Evolutionary conservation across 2,329 filamentous ascomycete genomes (phyloP), one percentile per base, ranked within the genome.

Genomic region (Tolypocladium guangdongense): DNA sequence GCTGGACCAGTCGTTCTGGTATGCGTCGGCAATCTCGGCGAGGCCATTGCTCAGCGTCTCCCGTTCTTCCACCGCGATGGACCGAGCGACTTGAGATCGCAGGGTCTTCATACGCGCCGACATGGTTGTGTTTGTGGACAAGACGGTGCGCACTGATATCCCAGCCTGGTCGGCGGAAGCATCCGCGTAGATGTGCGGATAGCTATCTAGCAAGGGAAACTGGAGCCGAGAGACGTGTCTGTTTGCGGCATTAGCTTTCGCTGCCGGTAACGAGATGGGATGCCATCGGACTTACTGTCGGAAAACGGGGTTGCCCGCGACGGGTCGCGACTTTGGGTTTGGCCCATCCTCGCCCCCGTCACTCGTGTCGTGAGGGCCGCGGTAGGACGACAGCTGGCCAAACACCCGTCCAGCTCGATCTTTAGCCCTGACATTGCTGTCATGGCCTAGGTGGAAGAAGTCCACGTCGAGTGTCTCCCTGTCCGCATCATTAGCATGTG

Each of bases 1-100:
- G 62, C 86, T 90, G 14, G 83, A 84, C 88, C 89, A 96, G 1
- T 90, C 90, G 56, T 93, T 88, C 60, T 89, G 84, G 66, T 96
- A 97, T 55, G 88, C 88, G 63, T 96, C 91, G 1, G 87, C 86
- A 62, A 97, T 84, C 55, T 88, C 86, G 27, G 87, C 83, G 39
- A 99, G 74, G 14, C 87, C 84, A 64, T 95, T 93, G 47, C 83
- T 81, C n/a, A 97, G 74, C 2, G 77, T 76, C 69, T 99, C 93
- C 43, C 92, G 80, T 63, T 97, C 91, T 55, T 95, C 89, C 3
- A 92, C 62, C 0, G 77, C 75, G 18, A 91, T 75, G 12, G 81
- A 76, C 56, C 84, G 79, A 18, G 79, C 71, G 14, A 87, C 83
- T 14, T 86, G 75, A 24, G 77, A 72, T 59, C 87, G 82, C 32